Conservation (phyloP, 2,329 filamentous ascomycete species). For the Ascochyta fabae region DNA sequence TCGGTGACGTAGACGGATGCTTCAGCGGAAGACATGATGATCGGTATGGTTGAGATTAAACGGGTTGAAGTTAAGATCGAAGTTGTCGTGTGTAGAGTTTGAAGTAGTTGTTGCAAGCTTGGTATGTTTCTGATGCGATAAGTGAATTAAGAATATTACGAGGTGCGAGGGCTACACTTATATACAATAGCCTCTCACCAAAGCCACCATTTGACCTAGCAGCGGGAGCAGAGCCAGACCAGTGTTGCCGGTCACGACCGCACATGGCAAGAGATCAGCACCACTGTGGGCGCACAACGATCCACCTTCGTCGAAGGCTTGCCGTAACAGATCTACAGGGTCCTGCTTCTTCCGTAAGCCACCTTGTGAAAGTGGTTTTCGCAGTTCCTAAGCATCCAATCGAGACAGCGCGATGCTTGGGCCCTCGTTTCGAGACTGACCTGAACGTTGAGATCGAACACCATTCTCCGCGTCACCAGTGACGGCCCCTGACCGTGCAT, state of each 20-base stretch:
- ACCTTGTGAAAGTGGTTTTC: not conserved
- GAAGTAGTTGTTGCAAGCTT: not conserved
- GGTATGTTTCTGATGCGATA: not conserved
- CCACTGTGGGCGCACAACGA: slow-evolving; percentile 25
- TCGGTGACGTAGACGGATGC: slow-evolving; percentile 47
- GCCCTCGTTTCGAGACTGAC: slow-evolving; percentile 17
- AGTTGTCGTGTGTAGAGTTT: not conserved
- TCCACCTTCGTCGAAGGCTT: slow-evolving; percentile 28
- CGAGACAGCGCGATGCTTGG: slow-evolving; percentile 13
- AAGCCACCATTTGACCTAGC: slow-evolving; percentile 16
- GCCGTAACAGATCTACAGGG: slow-evolving; percentile 42
- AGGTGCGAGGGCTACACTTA: slow-evolving; percentile 12
- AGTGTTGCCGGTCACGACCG: slow-evolving; percentile 19
- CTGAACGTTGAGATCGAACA: slow-evolving; percentile 10
- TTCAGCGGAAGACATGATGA: slow-evolving; percentile 32
- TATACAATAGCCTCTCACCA: slow-evolving; percentile 26
- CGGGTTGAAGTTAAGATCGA: not conserved
- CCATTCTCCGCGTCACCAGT: slow-evolving; percentile 22
- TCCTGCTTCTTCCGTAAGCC: slow-evolving; percentile 27
- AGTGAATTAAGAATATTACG: not conserved
- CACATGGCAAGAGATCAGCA: slow-evolving; percentile 33
- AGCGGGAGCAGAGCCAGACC: slow-evolving; percentile 16
- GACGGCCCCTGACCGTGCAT: slow-evolving; percentile 22
- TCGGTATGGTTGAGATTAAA: not conserved
- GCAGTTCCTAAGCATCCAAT: slow-evolving; percentile 19